Conservation (phyloP, 331 rosid species). For the Rosa hybrid region DNA sequence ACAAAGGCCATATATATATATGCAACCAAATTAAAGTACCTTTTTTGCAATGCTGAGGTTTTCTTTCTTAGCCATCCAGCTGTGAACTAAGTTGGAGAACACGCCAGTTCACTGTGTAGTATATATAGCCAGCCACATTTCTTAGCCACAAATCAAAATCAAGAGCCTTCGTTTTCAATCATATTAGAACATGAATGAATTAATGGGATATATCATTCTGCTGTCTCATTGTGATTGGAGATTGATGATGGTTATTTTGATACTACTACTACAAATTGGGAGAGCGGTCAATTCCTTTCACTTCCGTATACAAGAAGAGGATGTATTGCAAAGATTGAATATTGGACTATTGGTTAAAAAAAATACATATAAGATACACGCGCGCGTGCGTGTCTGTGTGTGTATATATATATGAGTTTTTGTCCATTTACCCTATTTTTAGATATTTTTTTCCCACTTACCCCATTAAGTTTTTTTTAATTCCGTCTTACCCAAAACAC, state of each 20-base stretch:
- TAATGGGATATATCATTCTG: slow-evolving; percentile 11
- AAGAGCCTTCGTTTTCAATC: slow-evolving; percentile 8
- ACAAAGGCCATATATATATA: not conserved
- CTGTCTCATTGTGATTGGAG: slow-evolving; percentile 2
- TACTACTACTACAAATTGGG: not conserved
- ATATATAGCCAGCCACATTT: slow-evolving; percentile 23
- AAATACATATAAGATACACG: not conserved
- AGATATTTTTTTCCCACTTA: too few relatives aligned
- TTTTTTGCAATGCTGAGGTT: slow-evolving; percentile 2
- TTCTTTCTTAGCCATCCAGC: slow-evolving; percentile 23
- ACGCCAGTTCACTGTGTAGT: slow-evolving; percentile 15
- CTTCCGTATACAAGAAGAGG: not conserved
- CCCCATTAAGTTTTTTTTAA: too few relatives aligned
- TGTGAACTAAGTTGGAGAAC: slow-evolving; percentile 28
- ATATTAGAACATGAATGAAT: not conserved
- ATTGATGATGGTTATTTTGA: not conserved
- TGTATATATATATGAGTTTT: too few relatives aligned
- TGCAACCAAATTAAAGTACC: not conserved
- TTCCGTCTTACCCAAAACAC: too few relatives aligned
- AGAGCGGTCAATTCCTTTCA: not conserved
- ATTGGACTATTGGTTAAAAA: not conserved
- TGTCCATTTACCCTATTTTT: too few relatives aligned
- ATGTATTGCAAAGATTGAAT: not conserved
- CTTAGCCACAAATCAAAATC: slow-evolving; percentile 5
- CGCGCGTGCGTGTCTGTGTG: too few relatives aligned